Conservation (phyloP, 495 filamentous ascomycete genomes). For the Umbilicaria muhlenbergii region DNA sequence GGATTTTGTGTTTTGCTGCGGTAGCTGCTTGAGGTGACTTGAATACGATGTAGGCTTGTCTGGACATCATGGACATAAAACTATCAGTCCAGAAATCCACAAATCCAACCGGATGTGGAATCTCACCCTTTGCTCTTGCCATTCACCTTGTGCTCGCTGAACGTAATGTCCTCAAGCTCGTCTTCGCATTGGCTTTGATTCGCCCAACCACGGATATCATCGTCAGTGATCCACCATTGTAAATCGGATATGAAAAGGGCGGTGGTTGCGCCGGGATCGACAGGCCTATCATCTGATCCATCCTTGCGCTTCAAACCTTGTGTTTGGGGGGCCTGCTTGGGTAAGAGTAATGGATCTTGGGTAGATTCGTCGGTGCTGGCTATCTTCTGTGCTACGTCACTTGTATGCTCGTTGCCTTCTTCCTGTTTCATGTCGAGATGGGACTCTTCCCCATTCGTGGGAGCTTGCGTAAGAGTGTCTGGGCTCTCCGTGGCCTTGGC, state of each 20-base stretch:
- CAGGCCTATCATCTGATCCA: constrained; percentile 52
- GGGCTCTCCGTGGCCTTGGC: too few relatives aligned
- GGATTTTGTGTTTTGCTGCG: constrained; percentile 69
- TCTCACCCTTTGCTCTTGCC: constrained; percentile 94
- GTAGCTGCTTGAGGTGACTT: constrained; percentile 71
- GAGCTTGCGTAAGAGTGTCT: constrained; percentile 20
- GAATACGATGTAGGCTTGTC: constrained; percentile 85
- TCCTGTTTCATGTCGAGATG: constrained; percentile 19
- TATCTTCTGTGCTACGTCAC: constrained; percentile 28
- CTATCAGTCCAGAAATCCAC: constrained; percentile 3
- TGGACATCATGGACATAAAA: constrained; percentile 18
- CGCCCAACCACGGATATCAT: constrained; percentile 83
- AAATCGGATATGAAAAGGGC: constrained; percentile 77
- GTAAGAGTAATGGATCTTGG: constrained; percentile 22
- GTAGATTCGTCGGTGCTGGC: constrained; percentile 30
- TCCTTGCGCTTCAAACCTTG: constrained; percentile 70
- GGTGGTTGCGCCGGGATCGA: constrained; percentile 69
- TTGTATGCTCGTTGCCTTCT: constrained; percentile 16
- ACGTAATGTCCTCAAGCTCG: constrained; percentile 84
- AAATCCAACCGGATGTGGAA: neutral
- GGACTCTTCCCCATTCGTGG: constrained; percentile 22
- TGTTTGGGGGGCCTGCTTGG: constrained; percentile 31
- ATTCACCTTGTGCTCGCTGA: constrained; percentile 96
- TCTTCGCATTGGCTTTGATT: constrained; percentile 59
- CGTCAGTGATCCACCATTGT: constrained; percentile 93